phyloP scores from a whole-genome alignment of 2,329 filamentous ascomycete genomes.

The Sporothrix sp. region DNA sequence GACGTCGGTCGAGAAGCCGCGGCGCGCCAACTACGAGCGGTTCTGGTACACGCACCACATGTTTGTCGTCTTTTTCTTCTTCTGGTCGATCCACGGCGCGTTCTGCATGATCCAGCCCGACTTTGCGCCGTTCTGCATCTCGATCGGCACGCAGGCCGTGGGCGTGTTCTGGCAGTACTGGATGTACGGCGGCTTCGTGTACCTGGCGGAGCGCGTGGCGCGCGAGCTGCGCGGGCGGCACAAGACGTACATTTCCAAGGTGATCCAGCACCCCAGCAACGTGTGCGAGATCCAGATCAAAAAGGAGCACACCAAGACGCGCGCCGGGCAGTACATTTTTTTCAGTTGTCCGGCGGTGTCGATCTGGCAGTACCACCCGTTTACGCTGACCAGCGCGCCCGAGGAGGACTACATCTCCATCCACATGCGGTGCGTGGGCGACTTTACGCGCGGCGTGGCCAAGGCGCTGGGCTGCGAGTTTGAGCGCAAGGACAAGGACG shows the following conservation, averaged over 20 bases:
- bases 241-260: slow-evolving; percentile 80
- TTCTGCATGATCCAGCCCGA: slow-evolving; percentile 89
- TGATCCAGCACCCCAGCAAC: slow-evolving; percentile 80
- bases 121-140: slow-evolving; percentile 66
- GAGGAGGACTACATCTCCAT: slow-evolving; percentile 88
- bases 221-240: slow-evolving; percentile 71
- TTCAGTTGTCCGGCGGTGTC: slow-evolving; percentile 79
- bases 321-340: slow-evolving; percentile 80
- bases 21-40: slow-evolving; percentile 73
- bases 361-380: slow-evolving; percentile 82
- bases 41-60: slow-evolving; percentile 90
- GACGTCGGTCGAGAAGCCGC: slow-evolving; percentile 67
- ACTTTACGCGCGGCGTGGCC: slow-evolving; percentile 66
- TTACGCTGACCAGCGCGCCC: slow-evolving; percentile 75
- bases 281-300: slow-evolving; percentile 89
- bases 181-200: slow-evolving; percentile 72
- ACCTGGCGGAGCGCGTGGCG: slow-evolving; percentile 68
- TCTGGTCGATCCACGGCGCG: slow-evolving; percentile 82
- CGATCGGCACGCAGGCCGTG: slow-evolving; percentile 52
- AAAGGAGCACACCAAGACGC: slow-evolving; percentile 75
- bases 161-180: slow-evolving; percentile 87
- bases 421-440: slow-evolving; percentile 72
- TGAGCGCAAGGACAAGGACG: slow-evolving; percentile 45
- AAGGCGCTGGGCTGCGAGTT: slow-evolving; percentile 67
- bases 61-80: slow-evolving; percentile 80